Conservation (phyloP, 148 eudicot species). For the Silene conica region DNA sequence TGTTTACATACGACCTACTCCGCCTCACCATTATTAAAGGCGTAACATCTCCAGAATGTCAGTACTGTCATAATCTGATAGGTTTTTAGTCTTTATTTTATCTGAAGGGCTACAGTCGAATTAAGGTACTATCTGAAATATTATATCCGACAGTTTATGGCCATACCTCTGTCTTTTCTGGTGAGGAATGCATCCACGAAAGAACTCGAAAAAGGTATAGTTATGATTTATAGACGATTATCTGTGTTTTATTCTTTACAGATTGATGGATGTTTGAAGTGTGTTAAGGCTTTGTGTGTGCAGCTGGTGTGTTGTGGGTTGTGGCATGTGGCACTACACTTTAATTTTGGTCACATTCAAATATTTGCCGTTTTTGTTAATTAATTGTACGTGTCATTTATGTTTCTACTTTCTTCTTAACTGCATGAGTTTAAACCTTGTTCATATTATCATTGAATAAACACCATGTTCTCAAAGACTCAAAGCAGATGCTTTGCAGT, state of each 20-base stretch:
- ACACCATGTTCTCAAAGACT: neutral
- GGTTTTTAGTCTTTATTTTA: neutral
- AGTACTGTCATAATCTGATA: neutral
- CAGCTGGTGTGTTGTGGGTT: neutral
- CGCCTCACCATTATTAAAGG: neutral
- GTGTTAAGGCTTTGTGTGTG: too few species aligned
- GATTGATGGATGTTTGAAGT: too few species aligned
- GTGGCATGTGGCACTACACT: neutral
- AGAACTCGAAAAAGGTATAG: too few species aligned
- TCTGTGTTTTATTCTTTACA: too few species aligned
- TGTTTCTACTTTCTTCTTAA: neutral
- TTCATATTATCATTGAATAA: neutral
- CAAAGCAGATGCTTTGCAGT: too few species aligned
- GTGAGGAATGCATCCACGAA: slow-evolving; percentile 63
- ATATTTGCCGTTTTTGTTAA: neutral
- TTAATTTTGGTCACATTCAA: neutral
- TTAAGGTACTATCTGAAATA: slow-evolving; percentile 71
- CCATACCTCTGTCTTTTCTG: slow-evolving; percentile 73
- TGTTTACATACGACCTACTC: too few species aligned
- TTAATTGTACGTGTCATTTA: neutral
- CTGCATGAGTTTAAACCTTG: neutral
- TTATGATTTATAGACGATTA: too few species aligned
- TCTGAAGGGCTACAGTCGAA: slow-evolving; percentile 51
- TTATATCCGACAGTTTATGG: slow-evolving; percentile 80
- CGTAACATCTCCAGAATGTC: too few species aligned